Evolutionary conservation across 306 rosid genomes (phyloP), one percentile per base, ranked within the genome.

Genomic region (Vigna unguiculata): DNA sequence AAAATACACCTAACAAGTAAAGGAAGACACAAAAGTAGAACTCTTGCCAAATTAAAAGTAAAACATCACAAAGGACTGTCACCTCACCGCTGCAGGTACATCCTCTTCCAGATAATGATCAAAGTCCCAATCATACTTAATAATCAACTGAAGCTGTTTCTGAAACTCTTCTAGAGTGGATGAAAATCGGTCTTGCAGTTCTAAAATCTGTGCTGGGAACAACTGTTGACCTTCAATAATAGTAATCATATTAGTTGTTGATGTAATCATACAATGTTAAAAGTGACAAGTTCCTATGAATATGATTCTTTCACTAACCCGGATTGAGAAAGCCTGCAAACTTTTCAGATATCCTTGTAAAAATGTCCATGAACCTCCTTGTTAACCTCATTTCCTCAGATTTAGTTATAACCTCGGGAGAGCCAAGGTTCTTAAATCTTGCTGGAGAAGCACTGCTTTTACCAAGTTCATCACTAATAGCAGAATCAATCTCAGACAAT

Each of bases 41-140:
- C 3, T 76, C n/a, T 14, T 30, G 38, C 64, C 36, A 72, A 20
- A 36, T 47, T 20, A 28, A 41, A 58, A 51, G 32, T 60, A 69
- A 43, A 58, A 60, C 45, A 78, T 45, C 57, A 41, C 71, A 70
- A 84, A 69, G 84, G 83, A 83, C 57, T 40, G 88, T 86, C 91
- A 84, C 82, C 98, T 90, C 89, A 90, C 98, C 96, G 90, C 95
- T 8, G 89, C 85, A 67, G 96, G 95, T 85, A 94, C 52, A 45
- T 94, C 98, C 85, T 94, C 97, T 84, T 90, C 93, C 47, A 91
- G 82, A 82, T 85, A 82, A 88, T 91, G 88, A 75, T 94, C 96
- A 28, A 94, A 91, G 83, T 94, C 97, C 98, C 98, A 94, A 71
- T 91, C 90, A 70, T 60, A 80, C 81, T 89, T 87, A 4, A 13